Percentiles rank a stretch among this genome's conserved stretches.
These are phyloP conservation scores for Claviceps paspali DNA, from an alignment of 2,329 filamentous ascomycete genomes.

Conservation along the genomic window DNA sequence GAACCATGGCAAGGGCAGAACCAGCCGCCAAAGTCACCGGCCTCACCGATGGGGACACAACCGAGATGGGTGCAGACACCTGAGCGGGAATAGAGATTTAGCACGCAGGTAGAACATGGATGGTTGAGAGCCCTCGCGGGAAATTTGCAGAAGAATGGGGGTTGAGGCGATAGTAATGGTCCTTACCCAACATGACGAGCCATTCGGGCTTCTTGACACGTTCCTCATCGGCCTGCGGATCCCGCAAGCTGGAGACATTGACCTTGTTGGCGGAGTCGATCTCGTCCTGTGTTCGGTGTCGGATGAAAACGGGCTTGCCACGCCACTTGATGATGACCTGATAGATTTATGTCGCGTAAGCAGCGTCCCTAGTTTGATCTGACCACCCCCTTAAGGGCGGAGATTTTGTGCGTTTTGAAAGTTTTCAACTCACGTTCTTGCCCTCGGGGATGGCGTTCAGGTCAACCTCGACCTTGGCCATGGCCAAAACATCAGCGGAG, in stretches of 20 bases:
- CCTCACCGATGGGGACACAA: conserved; percentile 98
- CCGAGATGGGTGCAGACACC: conserved; percentile 98
- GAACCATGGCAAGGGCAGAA: conserved; percentile 99
- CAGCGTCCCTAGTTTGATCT: too few species aligned
- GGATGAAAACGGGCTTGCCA: conserved; percentile 99
- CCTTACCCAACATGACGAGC: conserved; percentile 89
- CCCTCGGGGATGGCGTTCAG: conserved; percentile 86
- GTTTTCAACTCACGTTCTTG: conserved; percentile 68
- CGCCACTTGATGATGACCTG: conserved; percentile 99
- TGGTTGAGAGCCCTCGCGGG: too few species aligned
- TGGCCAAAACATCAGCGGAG: conserved; percentile 93
- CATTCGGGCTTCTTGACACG: conserved; percentile 98
- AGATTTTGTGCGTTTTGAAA: too few species aligned
- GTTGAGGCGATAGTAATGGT: too few species aligned
- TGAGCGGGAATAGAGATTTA: conserved; percentile 19
- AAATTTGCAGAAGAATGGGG: too few species aligned
- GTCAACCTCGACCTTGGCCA: conserved; percentile 98
- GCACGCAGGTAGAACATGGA: too few species aligned
- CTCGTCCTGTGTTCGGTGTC: conserved; percentile 85
- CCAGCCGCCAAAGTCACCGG: conserved; percentile 96
- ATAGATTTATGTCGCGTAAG: too few species aligned
- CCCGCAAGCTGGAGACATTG: conserved; percentile 69
- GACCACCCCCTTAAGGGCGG: too few species aligned
- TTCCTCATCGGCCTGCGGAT: conserved; percentile 80
- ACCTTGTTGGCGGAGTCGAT: conserved; percentile 89